Conservation (phyloP, 1,284 basidiomycete species). For the Entoloma clypeatum region DNA sequence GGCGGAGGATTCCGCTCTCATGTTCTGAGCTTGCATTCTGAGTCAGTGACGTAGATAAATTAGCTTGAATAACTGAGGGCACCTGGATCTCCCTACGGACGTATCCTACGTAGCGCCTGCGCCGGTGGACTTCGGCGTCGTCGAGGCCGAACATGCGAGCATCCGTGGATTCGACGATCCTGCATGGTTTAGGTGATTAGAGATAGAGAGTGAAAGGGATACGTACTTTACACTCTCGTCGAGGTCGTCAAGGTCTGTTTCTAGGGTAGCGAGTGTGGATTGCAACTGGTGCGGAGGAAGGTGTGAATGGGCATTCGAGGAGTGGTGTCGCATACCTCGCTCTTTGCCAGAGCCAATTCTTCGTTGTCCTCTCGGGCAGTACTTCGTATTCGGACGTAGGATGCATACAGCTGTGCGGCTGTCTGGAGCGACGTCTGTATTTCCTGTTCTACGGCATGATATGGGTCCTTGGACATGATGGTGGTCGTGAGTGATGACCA, state of each 20-base stretch:
- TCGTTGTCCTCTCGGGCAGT: constrained; percentile 64
- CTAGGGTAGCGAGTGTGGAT: constrained; percentile 69
- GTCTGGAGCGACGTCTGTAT: constrained; percentile 68
- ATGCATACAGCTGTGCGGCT: constrained; percentile 66
- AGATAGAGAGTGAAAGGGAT: background rate
- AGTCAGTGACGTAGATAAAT: constrained; percentile 9
- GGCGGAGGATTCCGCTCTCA: constrained; percentile 55
- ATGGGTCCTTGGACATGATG: constrained; percentile 72
- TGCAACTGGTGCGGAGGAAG: constrained; percentile 57
- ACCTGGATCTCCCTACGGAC: constrained; percentile 78
- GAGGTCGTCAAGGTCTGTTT: constrained; percentile 83
- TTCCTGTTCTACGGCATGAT: constrained; percentile 76
- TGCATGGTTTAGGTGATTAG: constrained; percentile 28
- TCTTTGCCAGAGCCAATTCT: constrained; percentile 68
- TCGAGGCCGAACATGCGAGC: constrained; percentile 82
- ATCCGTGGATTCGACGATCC: constrained; percentile 77
- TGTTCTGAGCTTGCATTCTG: constrained; percentile 51
- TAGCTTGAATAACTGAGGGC: constrained; percentile 30
- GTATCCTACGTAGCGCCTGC: constrained; percentile 70
- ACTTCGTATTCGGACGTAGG: constrained; percentile 71
- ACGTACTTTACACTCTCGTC: constrained; percentile 82
- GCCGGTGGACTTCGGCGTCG: constrained; percentile 65
- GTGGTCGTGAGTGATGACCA: too few relatives aligned
- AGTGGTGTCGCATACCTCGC: constrained; percentile 48
- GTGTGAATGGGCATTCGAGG: background rate